A percentile compares a stretch with the other conserved stretches of the same genome.
These are phyloP conservation scores for Penicillium occitanis DNA, from an alignment of 2,329 filamentous ascomycete genomes.

Conservation along the genomic window DNA sequence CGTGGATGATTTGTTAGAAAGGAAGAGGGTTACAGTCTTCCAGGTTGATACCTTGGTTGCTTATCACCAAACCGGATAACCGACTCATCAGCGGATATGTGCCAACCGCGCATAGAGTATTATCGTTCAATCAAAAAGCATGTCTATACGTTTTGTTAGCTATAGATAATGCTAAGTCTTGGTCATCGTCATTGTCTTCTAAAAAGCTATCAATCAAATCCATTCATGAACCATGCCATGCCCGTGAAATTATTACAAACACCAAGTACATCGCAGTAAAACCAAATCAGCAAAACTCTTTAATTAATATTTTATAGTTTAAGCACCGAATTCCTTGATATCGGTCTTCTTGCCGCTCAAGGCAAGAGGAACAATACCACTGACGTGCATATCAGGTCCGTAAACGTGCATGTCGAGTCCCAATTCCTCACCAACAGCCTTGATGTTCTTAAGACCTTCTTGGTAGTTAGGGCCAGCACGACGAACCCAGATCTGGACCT, in stretches of 20 bases:
- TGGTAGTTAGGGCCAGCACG: constrained; percentile 96
- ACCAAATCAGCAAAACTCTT: constrained; percentile 1
- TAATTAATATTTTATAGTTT: constrained; percentile 8
- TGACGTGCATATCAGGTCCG: constrained; percentile 82
- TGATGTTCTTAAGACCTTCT: constrained; percentile 99
- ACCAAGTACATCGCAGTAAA: constrained; percentile 22
- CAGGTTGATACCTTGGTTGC: background rate
- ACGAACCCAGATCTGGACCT: constrained; percentile 95
- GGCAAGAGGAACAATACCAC: constrained; percentile 91
- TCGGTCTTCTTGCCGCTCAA: constrained; percentile 64
- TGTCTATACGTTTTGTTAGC: background rate
- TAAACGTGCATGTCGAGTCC: constrained; percentile 92
- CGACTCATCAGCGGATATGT: background rate
- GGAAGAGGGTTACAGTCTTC: background rate
- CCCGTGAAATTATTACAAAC: constrained; percentile 24
- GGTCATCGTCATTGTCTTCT: constrained; percentile 12
- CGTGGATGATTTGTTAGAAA: background rate
- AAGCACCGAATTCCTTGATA: constrained; percentile 59
- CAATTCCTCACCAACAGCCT: constrained; percentile 89
- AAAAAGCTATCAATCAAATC: constrained; percentile 20
- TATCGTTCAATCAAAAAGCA: background rate
- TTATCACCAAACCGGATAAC: background rate
- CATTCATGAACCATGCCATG: constrained; percentile 24
- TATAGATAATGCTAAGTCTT: background rate
- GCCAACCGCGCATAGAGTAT: background rate